Percentiles rank a stretch among this genome's conserved stretches.
Conservation (phyloP, 352 stramenopile species). For the Phytophthora cajani region DNA sequence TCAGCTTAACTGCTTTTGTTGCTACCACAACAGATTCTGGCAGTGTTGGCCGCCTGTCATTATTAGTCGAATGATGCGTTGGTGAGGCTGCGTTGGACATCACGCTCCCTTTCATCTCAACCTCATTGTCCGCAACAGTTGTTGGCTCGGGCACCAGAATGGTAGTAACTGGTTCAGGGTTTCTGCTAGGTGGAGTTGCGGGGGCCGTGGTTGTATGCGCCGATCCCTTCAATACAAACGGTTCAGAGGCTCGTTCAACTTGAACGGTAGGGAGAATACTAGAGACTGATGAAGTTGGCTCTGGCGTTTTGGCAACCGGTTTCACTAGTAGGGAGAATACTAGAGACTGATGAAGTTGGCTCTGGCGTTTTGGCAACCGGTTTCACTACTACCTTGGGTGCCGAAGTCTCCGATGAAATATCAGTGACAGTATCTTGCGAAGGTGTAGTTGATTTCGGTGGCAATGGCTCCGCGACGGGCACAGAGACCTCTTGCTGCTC, state of each 20-base stretch:
- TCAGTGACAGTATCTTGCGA: no score
- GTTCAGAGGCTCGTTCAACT: conserved; percentile 19
- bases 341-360: conserved; percentile 21
- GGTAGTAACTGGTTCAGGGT: background rate
- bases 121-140: background rate
- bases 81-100: background rate
- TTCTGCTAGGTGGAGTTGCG: background rate
- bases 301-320: background rate
- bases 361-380: background rate
- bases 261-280: conserved; percentile 29
- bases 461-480: no score
- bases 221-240: conserved; percentile 20
- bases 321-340: conserved; percentile 6
- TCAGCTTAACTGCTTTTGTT: conserved; percentile 2
- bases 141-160: background rate
- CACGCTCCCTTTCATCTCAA: background rate
- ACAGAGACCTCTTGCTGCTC: background rate
- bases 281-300: conserved; percentile 16
- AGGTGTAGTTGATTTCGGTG: no score
- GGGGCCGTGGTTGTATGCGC: background rate
- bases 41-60: background rate
- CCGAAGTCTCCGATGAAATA: background rate
- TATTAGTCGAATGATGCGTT: background rate
- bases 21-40: background rate
- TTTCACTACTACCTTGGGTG: background rate